Conservation (phyloP, 2,329 filamentous ascomycete species). For the Penicillium hesseltinei region DNA sequence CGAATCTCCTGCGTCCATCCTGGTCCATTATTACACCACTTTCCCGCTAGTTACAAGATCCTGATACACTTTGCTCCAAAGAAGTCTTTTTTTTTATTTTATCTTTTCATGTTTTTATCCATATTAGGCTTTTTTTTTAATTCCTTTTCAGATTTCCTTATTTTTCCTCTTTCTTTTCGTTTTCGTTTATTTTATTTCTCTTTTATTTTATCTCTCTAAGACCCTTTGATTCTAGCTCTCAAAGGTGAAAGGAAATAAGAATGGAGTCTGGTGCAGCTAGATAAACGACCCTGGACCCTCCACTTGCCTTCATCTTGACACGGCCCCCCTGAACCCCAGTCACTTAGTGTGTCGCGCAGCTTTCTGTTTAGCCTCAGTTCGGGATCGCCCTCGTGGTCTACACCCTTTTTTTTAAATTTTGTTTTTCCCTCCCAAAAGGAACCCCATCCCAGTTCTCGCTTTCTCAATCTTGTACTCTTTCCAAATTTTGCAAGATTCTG, state of each 20-base stretch:
- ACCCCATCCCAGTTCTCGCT: conserved; percentile 15
- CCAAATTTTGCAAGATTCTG: conserved; percentile 9
- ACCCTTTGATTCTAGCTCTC: conserved; percentile 11
- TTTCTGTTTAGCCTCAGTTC: conserved; percentile 24
- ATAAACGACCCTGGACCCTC: conserved; percentile 43
- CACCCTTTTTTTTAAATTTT: conserved; percentile 12
- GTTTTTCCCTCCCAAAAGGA: conserved; percentile 11
- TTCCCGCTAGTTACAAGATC: conserved; percentile 39
- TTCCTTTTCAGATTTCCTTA: conserved; percentile 7
- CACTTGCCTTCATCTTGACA: conserved; percentile 26
- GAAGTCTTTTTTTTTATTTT: conserved; percentile 11
- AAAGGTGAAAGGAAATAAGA: conserved; percentile 16
- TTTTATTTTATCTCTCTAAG: background rate
- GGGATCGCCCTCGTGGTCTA: conserved; percentile 20
- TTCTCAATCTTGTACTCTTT: conserved; percentile 13
- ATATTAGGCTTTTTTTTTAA: conserved; percentile 11
- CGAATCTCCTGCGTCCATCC: conserved; percentile 37
- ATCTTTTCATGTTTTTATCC: conserved; percentile 6
- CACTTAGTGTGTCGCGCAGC: conserved; percentile 27
- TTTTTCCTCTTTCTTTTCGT: conserved; percentile 11
- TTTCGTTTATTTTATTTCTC: conserved; percentile 11
- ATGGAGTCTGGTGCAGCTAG: conserved; percentile 36
- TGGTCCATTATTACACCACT: conserved; percentile 40
- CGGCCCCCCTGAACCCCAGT: conserved; percentile 28
- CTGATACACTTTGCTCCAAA: conserved; percentile 26